These are phyloP conservation scores for Irpex lacteus DNA, from an alignment of 1,284 basidiomycete species.

Conservation along the genomic window DNA sequence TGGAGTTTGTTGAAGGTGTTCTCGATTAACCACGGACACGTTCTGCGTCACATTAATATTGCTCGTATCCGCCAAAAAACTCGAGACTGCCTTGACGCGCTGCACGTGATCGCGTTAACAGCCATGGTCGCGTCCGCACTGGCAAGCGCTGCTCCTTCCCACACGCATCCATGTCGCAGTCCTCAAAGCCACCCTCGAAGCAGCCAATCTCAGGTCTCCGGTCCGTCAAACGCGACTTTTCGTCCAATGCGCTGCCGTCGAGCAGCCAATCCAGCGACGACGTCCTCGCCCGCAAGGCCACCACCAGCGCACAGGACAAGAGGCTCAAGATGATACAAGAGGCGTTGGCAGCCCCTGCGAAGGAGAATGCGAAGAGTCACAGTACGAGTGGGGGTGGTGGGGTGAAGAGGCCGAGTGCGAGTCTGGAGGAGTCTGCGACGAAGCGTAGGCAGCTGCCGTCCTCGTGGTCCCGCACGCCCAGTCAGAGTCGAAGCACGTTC, in stretches of 20 bases:
- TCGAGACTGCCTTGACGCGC: not conserved
- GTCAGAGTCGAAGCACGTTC: not conserved
- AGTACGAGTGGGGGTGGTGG: not conserved
- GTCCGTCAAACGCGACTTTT: conserved; percentile 30
- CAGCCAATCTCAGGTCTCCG: conserved; percentile 29
- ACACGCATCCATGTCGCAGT: conserved; percentile 10
- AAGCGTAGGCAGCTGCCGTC: conserved; percentile 53
- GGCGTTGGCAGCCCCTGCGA: conserved; percentile 33
- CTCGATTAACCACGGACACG: too few species aligned
- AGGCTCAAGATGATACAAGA: conserved; percentile 56
- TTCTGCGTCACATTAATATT: too few species aligned
- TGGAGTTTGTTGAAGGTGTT: too few species aligned
- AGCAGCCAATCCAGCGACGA: conserved; percentile 21
- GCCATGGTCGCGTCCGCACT: not conserved
- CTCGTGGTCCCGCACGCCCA: not conserved
- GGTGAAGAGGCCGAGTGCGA: not conserved
- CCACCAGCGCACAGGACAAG: conserved; percentile 29
- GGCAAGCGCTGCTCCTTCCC: too few species aligned
- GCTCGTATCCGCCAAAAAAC: not conserved
- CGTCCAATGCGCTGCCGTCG: conserved; percentile 22
- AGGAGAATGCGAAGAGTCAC: conserved; percentile 15
- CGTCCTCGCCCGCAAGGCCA: conserved; percentile 10
- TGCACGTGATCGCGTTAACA: not conserved
- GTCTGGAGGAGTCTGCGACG: conserved; percentile 26
- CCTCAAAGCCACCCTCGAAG: conserved; percentile 19